Conservation (phyloP, 345 rosid genomes). For the Arabidopsis arenosa region DNA sequence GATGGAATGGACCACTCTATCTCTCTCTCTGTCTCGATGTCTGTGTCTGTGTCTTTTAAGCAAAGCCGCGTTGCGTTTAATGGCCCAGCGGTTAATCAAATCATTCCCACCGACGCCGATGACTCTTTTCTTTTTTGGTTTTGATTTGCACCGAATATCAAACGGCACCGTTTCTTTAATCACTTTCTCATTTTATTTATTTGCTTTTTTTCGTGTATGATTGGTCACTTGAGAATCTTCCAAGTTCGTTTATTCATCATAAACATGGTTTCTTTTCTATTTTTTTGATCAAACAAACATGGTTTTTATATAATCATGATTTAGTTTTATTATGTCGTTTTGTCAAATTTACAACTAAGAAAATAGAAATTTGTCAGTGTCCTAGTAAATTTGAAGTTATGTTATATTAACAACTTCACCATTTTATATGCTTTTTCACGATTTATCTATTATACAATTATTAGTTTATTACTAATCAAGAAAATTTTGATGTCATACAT, state of each 20-base stretch:
- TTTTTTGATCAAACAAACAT: too few species aligned
- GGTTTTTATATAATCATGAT: background rate
- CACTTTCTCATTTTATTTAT: background rate
- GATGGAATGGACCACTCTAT: conserved; percentile 38
- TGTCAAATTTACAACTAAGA: background rate
- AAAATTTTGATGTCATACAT: background rate
- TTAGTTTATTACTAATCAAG: background rate
- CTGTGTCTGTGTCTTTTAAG: conserved; percentile 42
- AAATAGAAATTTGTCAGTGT: background rate
- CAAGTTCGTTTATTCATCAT: background rate
- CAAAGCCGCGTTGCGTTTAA: conserved; percentile 39
- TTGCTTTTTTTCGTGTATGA: background rate
- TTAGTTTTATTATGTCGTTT: background rate
- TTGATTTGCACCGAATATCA: background rate
- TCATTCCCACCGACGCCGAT: conserved; percentile 44
- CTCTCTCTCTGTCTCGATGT: conserved; percentile 39
- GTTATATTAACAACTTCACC: background rate
- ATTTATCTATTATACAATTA: background rate
- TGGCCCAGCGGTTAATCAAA: conserved; percentile 40
- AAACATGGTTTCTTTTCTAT: too few species aligned
- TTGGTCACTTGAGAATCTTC: too few species aligned
- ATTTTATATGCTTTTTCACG: background rate
- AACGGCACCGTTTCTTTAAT: conserved; percentile 32
- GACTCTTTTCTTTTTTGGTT: background rate
- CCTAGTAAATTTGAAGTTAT: background rate